Base-by-base conservation (phyloP, 2,329 filamentous ascomycete species). In the Chaetomium globosum region DNA sequence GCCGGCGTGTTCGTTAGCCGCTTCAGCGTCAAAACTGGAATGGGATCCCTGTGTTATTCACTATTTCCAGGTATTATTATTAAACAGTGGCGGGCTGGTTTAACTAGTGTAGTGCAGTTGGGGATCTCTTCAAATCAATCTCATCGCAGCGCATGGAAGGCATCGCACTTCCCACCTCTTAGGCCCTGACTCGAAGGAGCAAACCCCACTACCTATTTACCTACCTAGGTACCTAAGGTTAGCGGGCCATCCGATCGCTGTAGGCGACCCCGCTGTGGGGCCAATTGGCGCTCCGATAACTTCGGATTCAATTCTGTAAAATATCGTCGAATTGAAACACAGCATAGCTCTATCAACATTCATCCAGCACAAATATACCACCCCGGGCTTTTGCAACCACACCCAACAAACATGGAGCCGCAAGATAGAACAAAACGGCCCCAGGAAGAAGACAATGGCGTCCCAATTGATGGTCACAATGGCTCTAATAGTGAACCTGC, bases 401-500 rank as follows among this genome's bases (percentile, higher is more conserved):
- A 51, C 39, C 4, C 13, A 59, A 46, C n/a, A 12, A 66, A 4
- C 13, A 72, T 72, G 71, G 70, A 68, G 13, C 23, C 65, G n/a
- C 66, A 68, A 31, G 71, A 70, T n/a, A 58, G 54, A 21, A 33
- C 36, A 10, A 70, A 71, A 36, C 69, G 68, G 19, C 36, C 68
- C 49, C 59, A 64, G 54, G 65, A 67, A 19, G 65, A 67, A n/a
- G 60, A 51, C 65, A 67, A 69, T 61, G 63, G 66, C 63, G 51
- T 39, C 31, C 46, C 51, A 49, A 60, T 7, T 59, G 61, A 73
- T 70, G 26, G 58, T 66, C 72, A 66, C 60, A 71, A 74, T 66
- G 66, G 68, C 26, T 51, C 65, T 16, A 30, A 52, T 39, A 66
- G 68, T 53, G 74, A 76, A 58, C 75, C 73, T 59, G 66, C 73